phyloP scores from a whole-genome alignment of 2,329 filamentous ascomycete genomes.

The Aspergillus novofumigatus region DNA sequence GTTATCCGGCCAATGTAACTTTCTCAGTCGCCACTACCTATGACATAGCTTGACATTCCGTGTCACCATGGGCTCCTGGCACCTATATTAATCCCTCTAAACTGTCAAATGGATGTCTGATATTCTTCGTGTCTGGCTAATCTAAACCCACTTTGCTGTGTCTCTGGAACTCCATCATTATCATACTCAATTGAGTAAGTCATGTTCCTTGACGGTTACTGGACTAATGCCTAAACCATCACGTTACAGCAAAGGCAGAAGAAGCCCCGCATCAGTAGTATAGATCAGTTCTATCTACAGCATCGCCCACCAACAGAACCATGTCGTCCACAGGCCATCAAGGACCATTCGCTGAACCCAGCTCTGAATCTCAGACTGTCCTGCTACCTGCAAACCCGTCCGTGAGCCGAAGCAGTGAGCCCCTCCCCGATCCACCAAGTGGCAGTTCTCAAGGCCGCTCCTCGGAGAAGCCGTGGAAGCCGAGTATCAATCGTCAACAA shows the following conservation, averaged over 20 bases:
- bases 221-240: neutral
- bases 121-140: neutral
- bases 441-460: neutral
- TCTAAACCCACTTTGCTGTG: neutral
- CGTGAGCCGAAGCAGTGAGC: neutral
- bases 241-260: neutral
- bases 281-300: neutral
- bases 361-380: slow-evolving; percentile 5
- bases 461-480: slow-evolving; percentile 26
- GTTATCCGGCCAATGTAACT: neutral
- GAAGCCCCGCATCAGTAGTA: neutral
- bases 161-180: neutral
- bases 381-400: slow-evolving; percentile 3
- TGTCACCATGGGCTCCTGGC: neutral
- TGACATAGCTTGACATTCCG: neutral
- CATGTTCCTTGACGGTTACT: neutral
- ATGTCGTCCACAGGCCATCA: slow-evolving; percentile 10
- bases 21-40: neutral
- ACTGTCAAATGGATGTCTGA: neutral
- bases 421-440: neutral
- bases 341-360: slow-evolving; percentile 6
- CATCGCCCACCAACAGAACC: neutral
- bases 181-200: neutral
- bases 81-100: neutral
- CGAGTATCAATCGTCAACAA: slow-evolving; percentile 25